Base-by-base conservation (phyloP, 1,284 basidiomycete genomes). In the Sutorius eximius region DNA sequence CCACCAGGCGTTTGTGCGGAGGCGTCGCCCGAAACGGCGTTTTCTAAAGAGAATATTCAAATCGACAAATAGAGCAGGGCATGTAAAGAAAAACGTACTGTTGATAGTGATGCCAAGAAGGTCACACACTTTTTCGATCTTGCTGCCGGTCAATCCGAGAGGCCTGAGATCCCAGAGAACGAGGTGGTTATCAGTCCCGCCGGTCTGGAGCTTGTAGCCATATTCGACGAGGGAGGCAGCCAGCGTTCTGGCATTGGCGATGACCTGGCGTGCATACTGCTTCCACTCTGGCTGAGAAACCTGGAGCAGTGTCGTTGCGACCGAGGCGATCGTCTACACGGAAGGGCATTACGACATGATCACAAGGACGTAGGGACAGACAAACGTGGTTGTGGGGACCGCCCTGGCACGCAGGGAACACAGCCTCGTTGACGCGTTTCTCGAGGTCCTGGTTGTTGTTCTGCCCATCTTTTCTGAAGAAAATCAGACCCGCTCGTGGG, bases 341-440 rank as follows among this genome's bases (percentile, higher is more conserved):
- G 50, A 52, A 30, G 8, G 18, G n/a, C 11, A 48, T 52, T 55
- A 53, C 3, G 10, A 49, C 3, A 33, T 46, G 46, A 51, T 46
- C 40, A 16, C 10, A 34, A 32, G 1, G 9, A 27, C 3, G 10
- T 7, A 40, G 15, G 38, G 55, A 51, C n/a, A 13, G n/a, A 74
- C 83, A 54, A 60, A 91, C 89, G 81, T 98, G 96, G 82, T 99
- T 99, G 83, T 99, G 97, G 48, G 97, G 97, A 50, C 97, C 97
- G 78, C 97, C 97, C 80, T 99, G 97, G 85, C 96, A 99, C 44
- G 97, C 97, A 55, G 97, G 97, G 89, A 99, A 99, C 64, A 99
- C 97, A 59, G 97, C 95, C 45, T 95, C 93, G 75, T 99, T 99
- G 69, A 99, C 88, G 54, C 94, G 90, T 74, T 91, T 91, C 83